These are phyloP conservation scores for Dichotomopilus funicola DNA, from an alignment of 2,329 filamentous ascomycete species.

Conservation along the genomic window DNA sequence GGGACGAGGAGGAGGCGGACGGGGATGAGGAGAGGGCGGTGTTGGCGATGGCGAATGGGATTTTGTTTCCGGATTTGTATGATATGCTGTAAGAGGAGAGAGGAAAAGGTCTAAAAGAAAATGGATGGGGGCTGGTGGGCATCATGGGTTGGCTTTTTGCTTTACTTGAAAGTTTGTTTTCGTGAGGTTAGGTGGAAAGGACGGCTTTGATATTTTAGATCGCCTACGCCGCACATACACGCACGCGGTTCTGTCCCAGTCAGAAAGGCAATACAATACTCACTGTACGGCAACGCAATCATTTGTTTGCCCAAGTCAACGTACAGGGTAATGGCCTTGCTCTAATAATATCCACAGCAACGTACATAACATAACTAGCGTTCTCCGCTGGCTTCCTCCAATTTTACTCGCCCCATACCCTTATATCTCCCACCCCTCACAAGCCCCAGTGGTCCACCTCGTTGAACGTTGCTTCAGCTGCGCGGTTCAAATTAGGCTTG, in stretches of 20 bases:
- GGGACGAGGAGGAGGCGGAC: conserved; percentile 33
- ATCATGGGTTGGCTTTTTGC: background rate
- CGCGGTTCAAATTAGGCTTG: background rate
- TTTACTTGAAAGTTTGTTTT: background rate
- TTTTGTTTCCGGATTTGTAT: conserved; percentile 37
- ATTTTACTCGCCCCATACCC: too few species aligned
- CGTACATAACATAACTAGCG: too few species aligned
- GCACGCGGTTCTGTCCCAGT: background rate
- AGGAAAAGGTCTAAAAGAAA: background rate
- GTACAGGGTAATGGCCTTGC: too few species aligned
- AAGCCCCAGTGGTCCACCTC: too few species aligned
- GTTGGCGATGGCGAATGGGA: conserved; percentile 33
- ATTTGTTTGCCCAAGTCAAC: too few species aligned
- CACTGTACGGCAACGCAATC: too few species aligned
- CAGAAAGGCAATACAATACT: background rate
- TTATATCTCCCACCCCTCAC: too few species aligned
- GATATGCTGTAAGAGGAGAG: conserved; percentile 20
- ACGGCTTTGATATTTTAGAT: background rate
- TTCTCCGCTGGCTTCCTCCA: too few species aligned
- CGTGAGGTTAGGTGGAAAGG: background rate
- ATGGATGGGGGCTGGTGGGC: too few species aligned
- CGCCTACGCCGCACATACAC: background rate
- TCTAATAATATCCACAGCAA: too few species aligned
- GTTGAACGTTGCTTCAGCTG: too few species aligned
- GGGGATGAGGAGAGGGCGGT: conserved; percentile 30